phyloP scores from a whole-genome alignment of 2,329 filamentous ascomycete species.

The Pseudovirgaria hyperparasitica region DNA sequence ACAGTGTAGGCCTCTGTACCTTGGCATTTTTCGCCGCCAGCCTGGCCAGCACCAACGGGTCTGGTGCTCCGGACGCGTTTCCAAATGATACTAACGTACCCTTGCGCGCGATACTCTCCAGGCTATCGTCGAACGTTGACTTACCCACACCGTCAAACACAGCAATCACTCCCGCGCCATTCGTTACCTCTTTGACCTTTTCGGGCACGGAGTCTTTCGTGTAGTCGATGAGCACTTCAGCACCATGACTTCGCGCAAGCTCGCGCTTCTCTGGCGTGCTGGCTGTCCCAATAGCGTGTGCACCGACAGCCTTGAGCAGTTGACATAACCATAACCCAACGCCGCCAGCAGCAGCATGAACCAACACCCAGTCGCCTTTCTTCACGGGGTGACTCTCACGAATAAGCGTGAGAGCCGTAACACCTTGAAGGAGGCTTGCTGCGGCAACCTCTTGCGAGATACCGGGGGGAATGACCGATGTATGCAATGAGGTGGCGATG shows the following conservation, averaged over 20 bases:
- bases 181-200: constrained; percentile 56
- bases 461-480: constrained; percentile 50
- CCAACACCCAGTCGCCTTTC: constrained; percentile 66
- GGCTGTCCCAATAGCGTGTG: constrained; percentile 68
- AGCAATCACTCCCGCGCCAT: constrained; percentile 57
- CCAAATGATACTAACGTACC: constrained; percentile 69
- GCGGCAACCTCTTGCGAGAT: constrained; percentile 51
- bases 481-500: constrained; percentile 38
- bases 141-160: constrained; percentile 83
- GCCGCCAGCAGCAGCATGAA: constrained; percentile 78
- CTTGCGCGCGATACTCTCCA: constrained; percentile 64
- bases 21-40: constrained; percentile 64
- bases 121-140: constrained; percentile 65
- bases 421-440: constrained; percentile 62
- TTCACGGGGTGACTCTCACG: constrained; percentile 60
- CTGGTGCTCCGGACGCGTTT: constrained; percentile 67
- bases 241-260: constrained; percentile 57
- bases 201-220: constrained; percentile 36
- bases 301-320: constrained; percentile 59
- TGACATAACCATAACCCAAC: constrained; percentile 60
- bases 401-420: constrained; percentile 71
- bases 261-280: constrained; percentile 59
- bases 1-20: constrained; percentile 61
- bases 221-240: constrained; percentile 61
- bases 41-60: constrained; percentile 49